A percentile compares a stretch with the other conserved stretches of the same genome.
Conservation (phyloP, 2,329 filamentous ascomycete genomes). For the Exserohilum rostratum region DNA sequence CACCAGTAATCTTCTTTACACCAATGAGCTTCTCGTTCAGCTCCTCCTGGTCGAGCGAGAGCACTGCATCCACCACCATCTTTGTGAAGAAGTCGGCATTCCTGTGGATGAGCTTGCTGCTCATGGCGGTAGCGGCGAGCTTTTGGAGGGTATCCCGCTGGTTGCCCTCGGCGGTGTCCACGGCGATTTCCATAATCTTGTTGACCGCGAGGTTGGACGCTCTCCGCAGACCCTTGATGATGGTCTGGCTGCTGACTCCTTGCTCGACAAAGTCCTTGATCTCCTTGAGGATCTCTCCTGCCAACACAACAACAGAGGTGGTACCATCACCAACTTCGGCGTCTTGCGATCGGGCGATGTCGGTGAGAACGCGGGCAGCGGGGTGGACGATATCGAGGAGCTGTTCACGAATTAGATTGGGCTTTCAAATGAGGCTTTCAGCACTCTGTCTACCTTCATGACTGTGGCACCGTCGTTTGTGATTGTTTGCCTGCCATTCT, state of each 20-base stretch:
- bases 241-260: conserved; percentile 94
- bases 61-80: conserved; percentile 95
- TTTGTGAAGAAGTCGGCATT: conserved; percentile 98
- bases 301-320: conserved; percentile 94
- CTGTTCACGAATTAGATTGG: conserved; percentile 52
- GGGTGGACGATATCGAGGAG: conserved; percentile 98
- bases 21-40: conserved; percentile 98
- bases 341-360: conserved; percentile 98
- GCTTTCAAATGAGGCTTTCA: background rate
- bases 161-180: conserved; percentile 81
- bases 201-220: conserved; percentile 91
- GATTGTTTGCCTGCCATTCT: conserved; percentile 94
- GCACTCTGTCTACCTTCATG: conserved; percentile 76
- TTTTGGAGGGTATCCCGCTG: conserved; percentile 87
- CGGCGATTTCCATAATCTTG: conserved; percentile 97
- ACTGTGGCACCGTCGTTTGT: conserved; percentile 99
- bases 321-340: conserved; percentile 98
- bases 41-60: conserved; percentile 94
- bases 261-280: conserved; percentile 95
- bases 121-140: conserved; percentile 95
- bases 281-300: conserved; percentile 98
- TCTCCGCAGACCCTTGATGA: conserved; percentile 93
- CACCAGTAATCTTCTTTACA: conserved; percentile 96
- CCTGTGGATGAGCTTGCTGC: conserved; percentile 97
- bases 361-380: conserved; percentile 93